Evolutionary conservation across 805 yeast genomes (phyloP), one percentile per base, ranked within the genome.

Genomic region (Saccharomycopsis schoenii): DNA sequence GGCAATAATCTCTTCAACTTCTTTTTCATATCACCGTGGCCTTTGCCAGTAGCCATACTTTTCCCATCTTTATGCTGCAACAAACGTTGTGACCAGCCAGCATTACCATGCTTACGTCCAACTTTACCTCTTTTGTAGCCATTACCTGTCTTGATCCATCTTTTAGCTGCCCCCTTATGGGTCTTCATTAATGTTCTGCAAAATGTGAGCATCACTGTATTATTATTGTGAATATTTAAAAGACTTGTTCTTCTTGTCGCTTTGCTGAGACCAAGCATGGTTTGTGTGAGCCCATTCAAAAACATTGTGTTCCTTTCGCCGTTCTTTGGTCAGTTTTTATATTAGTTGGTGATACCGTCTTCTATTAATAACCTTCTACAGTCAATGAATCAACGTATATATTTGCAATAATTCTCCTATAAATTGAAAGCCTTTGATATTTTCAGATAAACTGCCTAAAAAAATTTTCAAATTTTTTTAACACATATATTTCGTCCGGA

Each of bases 31-130:
- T 78, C 74, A 25, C 77, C 75, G 55, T 81, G 78, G 9, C 80
- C 82, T 66, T 67, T 77, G 64, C 71, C 71, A 37, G 74, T 77
- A 47, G 84, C 89, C 66, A 74, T 70, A 8, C 78, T 82, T 66
- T 79, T 86, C 37, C 83, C 86, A 66, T 83, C 81, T 72, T 86
- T 77, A 67, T 79, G 79, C 63, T 82, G 76, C 68, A 87, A 73
- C 29, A 81, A 77, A 58, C 84, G 78, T 50, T 81, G 75, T 39
- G 91, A 80, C 86, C 94, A 92, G 24, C 96, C 92, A 1, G 91
- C 89, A 69, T 92, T 92, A 58, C 97, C 97, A 71, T 92, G 97
- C 66, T 88, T 87, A 76, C 96, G 83, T 11, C 97, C 96, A 21
- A 96, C 87, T 67, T 84, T 83, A 64, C 80, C 92, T 70, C 89